Evolutionary conservation across 1,139 yeast species (phyloP).

Genomic region (Entelexis sorbosivorans): DNA sequence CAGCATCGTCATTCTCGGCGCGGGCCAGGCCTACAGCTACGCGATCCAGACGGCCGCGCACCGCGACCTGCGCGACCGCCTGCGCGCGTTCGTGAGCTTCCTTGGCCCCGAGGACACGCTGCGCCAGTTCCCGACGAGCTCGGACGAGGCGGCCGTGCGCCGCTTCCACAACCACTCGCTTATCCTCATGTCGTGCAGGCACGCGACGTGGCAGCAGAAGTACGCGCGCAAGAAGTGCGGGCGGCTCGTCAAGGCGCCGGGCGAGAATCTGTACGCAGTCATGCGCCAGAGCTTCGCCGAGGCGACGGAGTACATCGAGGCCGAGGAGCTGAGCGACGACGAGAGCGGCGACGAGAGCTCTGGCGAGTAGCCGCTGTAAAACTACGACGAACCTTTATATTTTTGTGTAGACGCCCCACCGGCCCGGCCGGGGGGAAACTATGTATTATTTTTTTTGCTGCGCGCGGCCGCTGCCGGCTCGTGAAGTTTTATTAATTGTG

Average conservation of each 20-base stretch:
- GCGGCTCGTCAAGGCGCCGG: constrained; percentile 56
- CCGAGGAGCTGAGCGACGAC: constrained; percentile 18
- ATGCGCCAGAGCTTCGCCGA: constrained; percentile 60
- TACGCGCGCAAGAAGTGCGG: constrained; percentile 81
- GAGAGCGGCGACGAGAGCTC: constrained; percentile 15
- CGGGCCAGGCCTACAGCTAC: constrained; percentile 83
- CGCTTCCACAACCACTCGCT: constrained; percentile 87
- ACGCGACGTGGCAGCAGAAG: constrained; percentile 46
- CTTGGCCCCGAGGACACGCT: constrained; percentile 21
- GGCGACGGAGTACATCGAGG: constrained; percentile 17
- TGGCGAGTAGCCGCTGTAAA: neutral
- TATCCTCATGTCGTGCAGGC: constrained; percentile 62
- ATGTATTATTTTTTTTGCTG: no score
- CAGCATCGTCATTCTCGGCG: constrained; percentile 70
- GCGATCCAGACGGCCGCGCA: constrained; percentile 82
- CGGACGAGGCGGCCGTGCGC: constrained; percentile 80
- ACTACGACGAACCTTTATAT: neutral
- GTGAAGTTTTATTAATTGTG: no score
- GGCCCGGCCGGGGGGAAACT: no score
- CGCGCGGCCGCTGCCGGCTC: no score
- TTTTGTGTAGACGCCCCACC: no score
- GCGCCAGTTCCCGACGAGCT: constrained; percentile 53
- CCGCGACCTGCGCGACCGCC: constrained; percentile 52
- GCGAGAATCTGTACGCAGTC: constrained; percentile 60
- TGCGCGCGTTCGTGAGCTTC: constrained; percentile 63